Conservation (phyloP, 768 basidiomycete genomes). For the Suillus spraguei region DNA sequence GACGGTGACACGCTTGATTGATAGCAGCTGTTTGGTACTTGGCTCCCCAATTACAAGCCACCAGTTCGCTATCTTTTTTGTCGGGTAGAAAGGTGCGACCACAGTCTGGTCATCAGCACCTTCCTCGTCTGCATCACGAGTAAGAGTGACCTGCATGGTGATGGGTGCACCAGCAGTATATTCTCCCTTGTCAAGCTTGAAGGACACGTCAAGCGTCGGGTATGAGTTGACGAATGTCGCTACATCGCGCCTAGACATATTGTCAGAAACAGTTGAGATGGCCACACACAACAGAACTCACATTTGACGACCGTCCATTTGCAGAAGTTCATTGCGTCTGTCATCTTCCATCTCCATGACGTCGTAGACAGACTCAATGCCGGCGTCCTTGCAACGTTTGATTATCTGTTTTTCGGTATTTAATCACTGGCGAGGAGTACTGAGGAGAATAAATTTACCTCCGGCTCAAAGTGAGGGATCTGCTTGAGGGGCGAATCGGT, state of each 20-base stretch:
- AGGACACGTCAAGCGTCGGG: conserved; percentile 91
- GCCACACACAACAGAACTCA: conserved; percentile 40
- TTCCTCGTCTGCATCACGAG: conserved; percentile 82
- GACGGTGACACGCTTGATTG: conserved; percentile 87
- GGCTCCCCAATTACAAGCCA: conserved; percentile 96
- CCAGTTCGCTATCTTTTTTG: conserved; percentile 92
- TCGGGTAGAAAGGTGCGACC: conserved; percentile 93
- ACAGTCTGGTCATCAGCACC: conserved; percentile 76
- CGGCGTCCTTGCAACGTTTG: conserved; percentile 79
- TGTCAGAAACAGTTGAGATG: background rate
- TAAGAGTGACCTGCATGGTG: conserved; percentile 73
- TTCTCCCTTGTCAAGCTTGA: conserved; percentile 84
- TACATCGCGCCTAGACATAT: conserved; percentile 75
- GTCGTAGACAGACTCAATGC: conserved; percentile 91
- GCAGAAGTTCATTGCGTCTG: conserved; percentile 75
- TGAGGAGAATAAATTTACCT: conserved; percentile 48
- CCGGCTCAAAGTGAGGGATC: conserved; percentile 93
- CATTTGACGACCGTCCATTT: conserved; percentile 89
- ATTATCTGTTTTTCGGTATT: conserved; percentile 53
- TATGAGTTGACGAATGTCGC: conserved; percentile 97
- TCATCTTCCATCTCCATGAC: conserved; percentile 99
- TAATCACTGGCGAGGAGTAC: background rate
- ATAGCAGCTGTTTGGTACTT: conserved; percentile 74
- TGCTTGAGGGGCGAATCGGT: conserved; percentile 94
- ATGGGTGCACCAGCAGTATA: conserved; percentile 88